Conservation (phyloP, 2,329 filamentous ascomycete species). For the Onygena corvina region DNA sequence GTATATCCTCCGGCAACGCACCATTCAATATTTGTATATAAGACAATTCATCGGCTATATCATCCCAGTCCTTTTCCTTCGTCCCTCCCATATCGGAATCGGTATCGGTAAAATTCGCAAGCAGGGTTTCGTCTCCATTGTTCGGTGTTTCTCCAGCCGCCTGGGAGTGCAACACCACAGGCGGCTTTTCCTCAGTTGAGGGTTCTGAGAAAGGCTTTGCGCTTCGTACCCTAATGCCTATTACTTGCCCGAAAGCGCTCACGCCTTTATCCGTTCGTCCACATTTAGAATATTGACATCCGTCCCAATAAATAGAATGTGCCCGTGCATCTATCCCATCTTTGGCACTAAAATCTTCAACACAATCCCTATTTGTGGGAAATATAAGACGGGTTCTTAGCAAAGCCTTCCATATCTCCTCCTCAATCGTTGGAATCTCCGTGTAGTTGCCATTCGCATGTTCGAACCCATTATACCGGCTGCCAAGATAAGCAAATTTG, state of each 20-base stretch:
- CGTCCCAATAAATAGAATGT: slow-evolving; percentile 58
- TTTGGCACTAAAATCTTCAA: slow-evolving; percentile 15
- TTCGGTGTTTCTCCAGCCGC: slow-evolving; percentile 20
- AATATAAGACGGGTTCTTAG: slow-evolving; percentile 71
- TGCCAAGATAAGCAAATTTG: slow-evolving; percentile 87
- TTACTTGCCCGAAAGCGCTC: slow-evolving; percentile 92
- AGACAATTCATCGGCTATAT: slow-evolving; percentile 65
- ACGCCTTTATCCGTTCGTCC: slow-evolving; percentile 87
- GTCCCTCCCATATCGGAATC: not conserved
- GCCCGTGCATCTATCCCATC: slow-evolving; percentile 16
- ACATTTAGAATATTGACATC: slow-evolving; percentile 87
- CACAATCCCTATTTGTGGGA: slow-evolving; percentile 38
- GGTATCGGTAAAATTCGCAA: not conserved
- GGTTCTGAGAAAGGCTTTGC: slow-evolving; percentile 48
- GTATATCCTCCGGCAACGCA: slow-evolving; percentile 77
- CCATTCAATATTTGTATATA: slow-evolving; percentile 78
- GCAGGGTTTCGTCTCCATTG: not conserved
- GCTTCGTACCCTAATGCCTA: slow-evolving; percentile 71
- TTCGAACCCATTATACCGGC: slow-evolving; percentile 86
- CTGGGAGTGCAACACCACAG: not conserved
- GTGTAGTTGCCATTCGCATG: slow-evolving; percentile 60
- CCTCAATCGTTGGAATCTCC: slow-evolving; percentile 71
- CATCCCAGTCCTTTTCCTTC: slow-evolving; percentile 44
- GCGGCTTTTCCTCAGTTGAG: not conserved
- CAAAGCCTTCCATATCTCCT: slow-evolving; percentile 85